These are phyloP conservation scores for Trametes cingulata DNA, from an alignment of 768 basidiomycete genomes.

Conservation along the genomic window DNA sequence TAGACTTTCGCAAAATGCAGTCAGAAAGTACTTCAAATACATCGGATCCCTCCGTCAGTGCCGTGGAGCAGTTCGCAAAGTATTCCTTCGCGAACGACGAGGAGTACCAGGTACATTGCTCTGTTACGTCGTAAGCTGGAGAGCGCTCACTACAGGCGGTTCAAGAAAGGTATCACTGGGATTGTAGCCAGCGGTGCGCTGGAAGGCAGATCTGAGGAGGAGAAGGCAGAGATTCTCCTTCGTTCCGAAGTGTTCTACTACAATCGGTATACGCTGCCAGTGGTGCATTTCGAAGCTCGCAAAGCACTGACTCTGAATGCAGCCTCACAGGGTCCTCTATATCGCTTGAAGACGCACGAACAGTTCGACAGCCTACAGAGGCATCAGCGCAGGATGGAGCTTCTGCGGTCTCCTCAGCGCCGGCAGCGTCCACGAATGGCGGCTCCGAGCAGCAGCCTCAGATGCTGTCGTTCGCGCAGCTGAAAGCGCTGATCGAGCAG, in stretches of 20 bases:
- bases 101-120: conserved; percentile 54
- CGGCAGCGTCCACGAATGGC: neutral
- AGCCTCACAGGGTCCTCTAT: conserved; percentile 36
- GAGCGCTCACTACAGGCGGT: neutral
- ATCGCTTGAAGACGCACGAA: conserved; percentile 30
- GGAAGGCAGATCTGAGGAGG: conserved; percentile 37
- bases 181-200: conserved; percentile 49
- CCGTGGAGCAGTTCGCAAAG: conserved; percentile 34
- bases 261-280: conserved; percentile 57
- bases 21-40: too few species aligned
- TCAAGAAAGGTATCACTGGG: conserved; percentile 66
- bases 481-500: conserved; percentile 69
- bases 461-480: conserved; percentile 62
- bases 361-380: neutral
- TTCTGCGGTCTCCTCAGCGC: neutral
- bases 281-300: too few species aligned
- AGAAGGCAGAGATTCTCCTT: conserved; percentile 49
- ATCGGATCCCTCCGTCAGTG: too few species aligned
- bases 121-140: neutral
- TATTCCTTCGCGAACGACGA: conserved; percentile 61
- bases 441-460: conserved; percentile 36
- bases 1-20: too few species aligned
- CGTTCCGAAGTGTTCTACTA: conserved; percentile 72
- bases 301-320: too few species aligned
- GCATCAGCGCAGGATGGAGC: neutral